A percentile compares a stretch with the other conserved stretches of the same genome.
Evolutionary conservation across 202 grass and related monocot genomes (phyloP).

Genomic region (Saccharum hybrid): DNA sequence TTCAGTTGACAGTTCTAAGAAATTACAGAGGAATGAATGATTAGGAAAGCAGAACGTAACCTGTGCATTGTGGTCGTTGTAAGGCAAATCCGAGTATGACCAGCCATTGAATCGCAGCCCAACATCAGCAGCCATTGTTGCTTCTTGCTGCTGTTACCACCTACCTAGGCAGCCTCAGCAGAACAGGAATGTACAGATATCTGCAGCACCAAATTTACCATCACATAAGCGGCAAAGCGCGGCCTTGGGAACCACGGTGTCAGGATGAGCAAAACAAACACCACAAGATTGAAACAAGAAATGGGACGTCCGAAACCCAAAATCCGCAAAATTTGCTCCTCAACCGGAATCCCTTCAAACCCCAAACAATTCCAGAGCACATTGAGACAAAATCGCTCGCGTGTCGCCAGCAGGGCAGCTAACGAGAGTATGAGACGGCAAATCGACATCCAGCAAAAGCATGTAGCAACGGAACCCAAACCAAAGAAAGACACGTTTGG

Average conservation of each 20-base stretch:
- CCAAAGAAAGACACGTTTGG: background rate
- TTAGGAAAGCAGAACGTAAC: constrained; percentile 18
- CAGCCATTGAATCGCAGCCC: constrained; percentile 48
- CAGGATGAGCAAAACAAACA: background rate
- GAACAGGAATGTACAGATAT: constrained; percentile 19
- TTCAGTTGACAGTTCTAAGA: background rate
- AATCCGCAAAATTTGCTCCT: background rate
- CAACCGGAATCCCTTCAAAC: background rate
- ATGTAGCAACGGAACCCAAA: constrained; percentile 3
- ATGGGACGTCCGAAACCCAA: background rate
- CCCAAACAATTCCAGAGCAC: background rate
- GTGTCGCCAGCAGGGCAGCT: background rate
- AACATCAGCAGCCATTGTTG: constrained; percentile 60
- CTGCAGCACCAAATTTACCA: constrained; percentile 35
- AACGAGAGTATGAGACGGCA: background rate
- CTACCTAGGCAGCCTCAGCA: constrained; percentile 26
- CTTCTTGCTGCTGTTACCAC: background rate
- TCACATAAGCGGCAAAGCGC: background rate
- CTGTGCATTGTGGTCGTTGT: constrained; percentile 37
- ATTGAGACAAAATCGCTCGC: background rate
- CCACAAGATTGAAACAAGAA: background rate
- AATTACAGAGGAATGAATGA: background rate
- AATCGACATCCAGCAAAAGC: background rate
- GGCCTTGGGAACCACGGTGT: background rate
- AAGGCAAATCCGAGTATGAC: constrained; percentile 44